Conservation (phyloP, 768 basidiomycete species). For the Hygrocybe coccinea region DNA sequence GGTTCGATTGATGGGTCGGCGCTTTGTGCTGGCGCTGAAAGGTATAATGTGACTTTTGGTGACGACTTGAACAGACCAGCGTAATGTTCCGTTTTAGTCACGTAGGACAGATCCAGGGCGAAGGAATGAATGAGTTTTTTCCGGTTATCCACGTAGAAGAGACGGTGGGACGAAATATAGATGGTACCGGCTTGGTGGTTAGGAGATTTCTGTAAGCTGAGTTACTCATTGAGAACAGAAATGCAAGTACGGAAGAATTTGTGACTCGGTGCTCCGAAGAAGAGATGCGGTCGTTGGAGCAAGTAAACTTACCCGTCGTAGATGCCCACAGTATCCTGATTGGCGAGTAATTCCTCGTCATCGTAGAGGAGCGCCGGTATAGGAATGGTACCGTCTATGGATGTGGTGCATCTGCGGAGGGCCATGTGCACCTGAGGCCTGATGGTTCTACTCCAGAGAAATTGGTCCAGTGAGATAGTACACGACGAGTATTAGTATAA, state of each 20-base stretch:
- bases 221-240: constrained; percentile 26
- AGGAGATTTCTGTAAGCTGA: constrained; percentile 76
- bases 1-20: constrained; percentile 27
- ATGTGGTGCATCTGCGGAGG: constrained; percentile 49
- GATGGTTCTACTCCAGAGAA: too few species aligned
- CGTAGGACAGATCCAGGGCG: constrained; percentile 54
- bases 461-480: too few species aligned
- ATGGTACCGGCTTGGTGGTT: constrained; percentile 71
- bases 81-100: constrained; percentile 81
- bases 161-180: constrained; percentile 73
- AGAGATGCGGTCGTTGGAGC: constrained; percentile 2
- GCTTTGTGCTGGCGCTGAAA: constrained; percentile 32
- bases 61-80: constrained; percentile 87
- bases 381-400: constrained; percentile 74
- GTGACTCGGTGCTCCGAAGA: neutral
- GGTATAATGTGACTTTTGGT: constrained; percentile 77
- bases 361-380: constrained; percentile 69
- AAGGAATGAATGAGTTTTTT: constrained; percentile 57
- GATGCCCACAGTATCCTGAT: constrained; percentile 79
- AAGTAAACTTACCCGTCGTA: constrained; percentile 75
- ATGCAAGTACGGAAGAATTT: constrained; percentile 1
- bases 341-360: constrained; percentile 71
- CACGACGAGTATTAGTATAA: too few species aligned
- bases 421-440: too few species aligned
- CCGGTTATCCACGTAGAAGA: constrained; percentile 70